phyloP scores from a whole-genome alignment of 306 rosid species.

The Gleditsia sinensis region DNA sequence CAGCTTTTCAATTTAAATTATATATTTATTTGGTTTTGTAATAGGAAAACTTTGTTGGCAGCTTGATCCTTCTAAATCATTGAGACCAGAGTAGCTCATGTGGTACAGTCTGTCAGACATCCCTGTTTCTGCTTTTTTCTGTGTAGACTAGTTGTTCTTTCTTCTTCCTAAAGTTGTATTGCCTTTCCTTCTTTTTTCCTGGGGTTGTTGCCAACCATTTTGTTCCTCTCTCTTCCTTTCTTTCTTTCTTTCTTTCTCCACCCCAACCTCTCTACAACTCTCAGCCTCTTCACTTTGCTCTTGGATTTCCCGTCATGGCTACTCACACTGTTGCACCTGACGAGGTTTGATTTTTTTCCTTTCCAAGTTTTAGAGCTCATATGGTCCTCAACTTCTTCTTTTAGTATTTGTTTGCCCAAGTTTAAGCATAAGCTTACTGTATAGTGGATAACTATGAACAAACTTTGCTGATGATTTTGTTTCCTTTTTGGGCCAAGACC shows the following conservation, averaged over 20 bases:
- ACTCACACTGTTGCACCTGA: slow-evolving; percentile 45
- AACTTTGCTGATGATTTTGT: background rate
- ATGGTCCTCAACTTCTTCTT: slow-evolving; percentile 31
- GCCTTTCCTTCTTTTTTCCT: slow-evolving; percentile 38
- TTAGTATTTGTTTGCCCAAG: background rate
- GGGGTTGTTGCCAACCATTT: slow-evolving; percentile 69
- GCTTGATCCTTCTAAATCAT: slow-evolving; percentile 58
- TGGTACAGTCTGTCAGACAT: slow-evolving; percentile 71
- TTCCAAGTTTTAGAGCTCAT: background rate
- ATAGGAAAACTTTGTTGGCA: slow-evolving; percentile 48
- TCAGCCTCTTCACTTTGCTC: slow-evolving; percentile 25
- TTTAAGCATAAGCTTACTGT: background rate
- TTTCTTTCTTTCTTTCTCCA: slow-evolving; percentile 31
- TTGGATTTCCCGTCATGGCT: slow-evolving; percentile 50
- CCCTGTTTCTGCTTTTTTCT: slow-evolving; percentile 47
- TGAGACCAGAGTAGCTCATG: slow-evolving; percentile 63
- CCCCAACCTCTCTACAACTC: slow-evolving; percentile 30
- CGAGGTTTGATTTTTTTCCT: slow-evolving; percentile 49
- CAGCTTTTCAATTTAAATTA: slow-evolving; percentile 37
- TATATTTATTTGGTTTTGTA: slow-evolving; percentile 22
- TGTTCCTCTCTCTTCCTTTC: slow-evolving; percentile 49
- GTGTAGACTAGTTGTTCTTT: slow-evolving; percentile 29
- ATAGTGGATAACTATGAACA: slow-evolving; percentile 19
- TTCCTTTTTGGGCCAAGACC: background rate
- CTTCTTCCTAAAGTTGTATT: slow-evolving; percentile 46